phyloP scores from a whole-genome alignment of 805 yeast genomes.

The Ogataea ganodermae region DNA sequence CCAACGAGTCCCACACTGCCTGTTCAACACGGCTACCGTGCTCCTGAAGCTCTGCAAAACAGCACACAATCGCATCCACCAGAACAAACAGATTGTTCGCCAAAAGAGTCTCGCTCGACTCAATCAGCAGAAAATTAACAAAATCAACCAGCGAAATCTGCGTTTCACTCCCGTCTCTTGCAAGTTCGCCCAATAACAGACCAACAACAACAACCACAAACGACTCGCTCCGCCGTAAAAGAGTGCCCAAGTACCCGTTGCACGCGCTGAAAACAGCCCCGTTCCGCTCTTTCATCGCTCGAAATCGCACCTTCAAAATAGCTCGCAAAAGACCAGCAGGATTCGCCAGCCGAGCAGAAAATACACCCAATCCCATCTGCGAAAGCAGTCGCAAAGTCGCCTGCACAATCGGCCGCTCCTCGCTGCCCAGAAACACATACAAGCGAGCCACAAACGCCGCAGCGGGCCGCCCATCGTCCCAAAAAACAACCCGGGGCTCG shows the following conservation, averaged over 20 bases:
- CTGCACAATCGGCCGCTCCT: constrained; percentile 4
- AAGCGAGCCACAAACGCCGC: constrained; percentile 7
- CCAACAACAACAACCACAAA: constrained; percentile 18
- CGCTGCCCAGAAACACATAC: constrained; percentile 3
- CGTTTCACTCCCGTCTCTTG: background rate
- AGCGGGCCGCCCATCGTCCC: constrained; percentile 1
- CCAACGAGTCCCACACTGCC: constrained; percentile 22
- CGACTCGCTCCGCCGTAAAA: constrained; percentile 15
- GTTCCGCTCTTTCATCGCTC: constrained; percentile 10
- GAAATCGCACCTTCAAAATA: constrained; percentile 8
- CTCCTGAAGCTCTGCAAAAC: constrained; percentile 12
- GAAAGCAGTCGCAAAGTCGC: constrained; percentile 10
- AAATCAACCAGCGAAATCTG: constrained; percentile 24
- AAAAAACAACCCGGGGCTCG: background rate
- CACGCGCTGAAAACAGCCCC: constrained; percentile 7
- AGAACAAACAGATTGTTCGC: constrained; percentile 21
- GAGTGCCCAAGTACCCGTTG: constrained; percentile 18
- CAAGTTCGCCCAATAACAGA: constrained; percentile 11
- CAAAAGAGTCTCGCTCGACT: constrained; percentile 8
- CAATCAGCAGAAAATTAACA: constrained; percentile 27
- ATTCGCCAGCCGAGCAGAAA: constrained; percentile 7
- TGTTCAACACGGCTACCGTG: constrained; percentile 3
- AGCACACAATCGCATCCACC: constrained; percentile 19
- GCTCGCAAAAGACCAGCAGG: constrained; percentile 5
- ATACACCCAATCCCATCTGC: constrained; percentile 6